Evolutionary conservation across 2,329 filamentous ascomycete species (phyloP).

Genomic region (Leptographium lundbergii): DNA sequence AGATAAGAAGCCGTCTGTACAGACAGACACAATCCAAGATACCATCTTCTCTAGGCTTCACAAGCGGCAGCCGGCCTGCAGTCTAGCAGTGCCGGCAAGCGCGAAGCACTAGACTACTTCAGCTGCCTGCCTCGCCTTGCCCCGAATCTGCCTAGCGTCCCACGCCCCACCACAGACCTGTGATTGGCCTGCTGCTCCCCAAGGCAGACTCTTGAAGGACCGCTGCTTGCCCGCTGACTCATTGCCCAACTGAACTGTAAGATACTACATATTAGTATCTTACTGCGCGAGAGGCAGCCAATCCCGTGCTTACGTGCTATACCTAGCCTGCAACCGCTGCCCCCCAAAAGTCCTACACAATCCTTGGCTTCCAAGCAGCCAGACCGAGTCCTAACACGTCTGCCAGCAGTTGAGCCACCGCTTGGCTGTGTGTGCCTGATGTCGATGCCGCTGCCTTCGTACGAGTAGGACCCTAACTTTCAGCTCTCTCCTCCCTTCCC

Average conservation of each 20-base stretch:
- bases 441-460: conserved; percentile 2
- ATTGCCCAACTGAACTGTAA: too few relatives aligned
- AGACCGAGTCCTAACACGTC: conserved; percentile 2
- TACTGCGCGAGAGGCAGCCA: conserved; percentile 1
- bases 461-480: conserved; percentile 2
- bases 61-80: neutral
- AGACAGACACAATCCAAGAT: too few relatives aligned
- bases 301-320: neutral
- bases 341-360: conserved; percentile 4
- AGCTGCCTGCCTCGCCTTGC: neutral
- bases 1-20: too few relatives aligned
- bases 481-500: neutral
- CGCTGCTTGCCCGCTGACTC: too few relatives aligned
- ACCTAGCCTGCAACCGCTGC: neutral
- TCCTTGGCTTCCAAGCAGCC: too few relatives aligned
- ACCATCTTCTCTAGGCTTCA: too few relatives aligned
- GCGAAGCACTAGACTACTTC: neutral
- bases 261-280: too few relatives aligned
- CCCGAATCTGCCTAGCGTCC: neutral
- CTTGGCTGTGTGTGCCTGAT: neutral
- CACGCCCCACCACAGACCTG: neutral
- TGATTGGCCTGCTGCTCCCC: neutral
- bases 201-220: neutral
- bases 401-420: neutral
- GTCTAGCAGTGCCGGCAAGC: neutral